These are phyloP conservation scores for Sarocladiaceae sp. DNA, from an alignment of 2,329 filamentous ascomycete species.

Conservation along the genomic window DNA sequence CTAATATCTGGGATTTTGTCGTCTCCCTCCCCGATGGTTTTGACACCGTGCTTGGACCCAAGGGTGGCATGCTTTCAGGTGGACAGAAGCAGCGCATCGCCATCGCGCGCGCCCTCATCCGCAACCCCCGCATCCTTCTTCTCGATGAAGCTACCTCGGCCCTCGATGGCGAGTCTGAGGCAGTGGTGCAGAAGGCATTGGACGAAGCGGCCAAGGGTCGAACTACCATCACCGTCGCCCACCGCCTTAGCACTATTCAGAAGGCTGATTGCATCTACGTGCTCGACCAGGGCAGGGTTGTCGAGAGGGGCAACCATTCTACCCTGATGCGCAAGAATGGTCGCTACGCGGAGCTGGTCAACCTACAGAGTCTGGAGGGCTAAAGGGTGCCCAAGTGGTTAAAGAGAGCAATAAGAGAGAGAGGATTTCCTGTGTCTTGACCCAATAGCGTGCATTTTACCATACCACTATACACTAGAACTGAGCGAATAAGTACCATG, in stretches of 20 bases:
- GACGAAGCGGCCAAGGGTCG: slow-evolving; percentile 70
- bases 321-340: too few species aligned
- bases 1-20: slow-evolving; percentile 44
- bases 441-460: too few species aligned
- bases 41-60: slow-evolving; percentile 54
- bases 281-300: slow-evolving; percentile 48
- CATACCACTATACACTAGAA: too few species aligned
- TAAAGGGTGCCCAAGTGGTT: too few species aligned
- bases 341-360: too few species aligned
- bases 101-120: slow-evolving; percentile 68
- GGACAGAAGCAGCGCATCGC: slow-evolving; percentile 63
- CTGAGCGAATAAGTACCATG: too few species aligned
- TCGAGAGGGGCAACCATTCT: slow-evolving; percentile 52
- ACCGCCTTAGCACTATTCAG: slow-evolving; percentile 87
- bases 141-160: slow-evolving; percentile 59
- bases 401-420: too few species aligned
- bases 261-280: slow-evolving; percentile 56
- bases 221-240: slow-evolving; percentile 91
- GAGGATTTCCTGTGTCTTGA: too few species aligned
- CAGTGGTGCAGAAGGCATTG: slow-evolving; percentile 81
- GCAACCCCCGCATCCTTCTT: slow-evolving; percentile 87
- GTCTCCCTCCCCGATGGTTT: slow-evolving; percentile 39
- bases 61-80: slow-evolving; percentile 59
- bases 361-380: too few species aligned
- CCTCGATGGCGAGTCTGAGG: slow-evolving; percentile 66